Conservation (phyloP, 305 asterid genomes). For the Fraxinus sp. region DNA sequence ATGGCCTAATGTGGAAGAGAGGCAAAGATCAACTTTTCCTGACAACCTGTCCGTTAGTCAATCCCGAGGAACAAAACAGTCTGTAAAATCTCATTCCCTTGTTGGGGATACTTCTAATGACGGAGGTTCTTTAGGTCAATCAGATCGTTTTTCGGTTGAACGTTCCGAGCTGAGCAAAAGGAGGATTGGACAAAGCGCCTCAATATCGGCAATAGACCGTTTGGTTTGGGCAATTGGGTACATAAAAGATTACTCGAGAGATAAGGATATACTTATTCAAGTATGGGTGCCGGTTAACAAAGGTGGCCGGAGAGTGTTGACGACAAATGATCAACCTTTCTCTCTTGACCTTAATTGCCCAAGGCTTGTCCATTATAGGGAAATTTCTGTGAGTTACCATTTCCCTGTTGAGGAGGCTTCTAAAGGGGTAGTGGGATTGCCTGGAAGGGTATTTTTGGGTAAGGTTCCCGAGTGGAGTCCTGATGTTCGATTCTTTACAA, state of each 20-base stretch:
- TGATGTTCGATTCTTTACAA: slow-evolving; percentile 67
- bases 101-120: slow-evolving; percentile 20
- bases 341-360: slow-evolving; percentile 57
- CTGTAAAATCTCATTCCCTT: slow-evolving; percentile 30
- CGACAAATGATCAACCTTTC: slow-evolving; percentile 64
- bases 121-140: slow-evolving; percentile 9
- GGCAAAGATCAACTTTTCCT: slow-evolving; percentile 47
- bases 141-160: background rate
- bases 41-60: slow-evolving; percentile 52
- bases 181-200: slow-evolving; percentile 63
- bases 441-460: slow-evolving; percentile 72
- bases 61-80: background rate
- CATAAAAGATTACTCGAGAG: slow-evolving; percentile 48
- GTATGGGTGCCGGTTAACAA: slow-evolving; percentile 73
- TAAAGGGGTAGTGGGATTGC: slow-evolving; percentile 61
- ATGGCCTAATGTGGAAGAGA: slow-evolving; percentile 59
- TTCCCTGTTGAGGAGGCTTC: slow-evolving; percentile 69
- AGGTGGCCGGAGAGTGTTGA: slow-evolving; percentile 61
- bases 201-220: slow-evolving; percentile 62
- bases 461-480: slow-evolving; percentile 93
- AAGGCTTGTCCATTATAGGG: slow-evolving; percentile 37
- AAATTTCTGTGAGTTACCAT: slow-evolving; percentile 48
- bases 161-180: slow-evolving; percentile 37
- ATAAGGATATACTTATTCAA: slow-evolving; percentile 48
- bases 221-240: slow-evolving; percentile 55